A percentile compares a stretch with the other conserved stretches of the same genome.
Evolutionary conservation across 169 alveolate species (phyloP).

Genomic region (Perkinsus marinus): DNA sequence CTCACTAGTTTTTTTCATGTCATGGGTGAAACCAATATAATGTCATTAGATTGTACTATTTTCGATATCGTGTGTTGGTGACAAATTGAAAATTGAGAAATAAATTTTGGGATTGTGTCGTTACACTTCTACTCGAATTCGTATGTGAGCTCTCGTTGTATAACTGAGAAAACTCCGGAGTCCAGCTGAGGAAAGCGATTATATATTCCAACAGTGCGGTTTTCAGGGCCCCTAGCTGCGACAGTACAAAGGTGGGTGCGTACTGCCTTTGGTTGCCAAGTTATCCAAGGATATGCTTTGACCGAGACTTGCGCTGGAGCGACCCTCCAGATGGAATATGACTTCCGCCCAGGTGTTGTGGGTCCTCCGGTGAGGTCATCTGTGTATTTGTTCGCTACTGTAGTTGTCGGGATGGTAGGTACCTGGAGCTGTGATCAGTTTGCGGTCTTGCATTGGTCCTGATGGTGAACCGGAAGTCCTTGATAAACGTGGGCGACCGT

Average conservation of each 20-base stretch:
- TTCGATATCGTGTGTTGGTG: no score
- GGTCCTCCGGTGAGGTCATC: slow-evolving; percentile 33
- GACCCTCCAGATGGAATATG: slow-evolving; percentile 31
- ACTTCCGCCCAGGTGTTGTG: slow-evolving; percentile 35
- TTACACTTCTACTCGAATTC: no score
- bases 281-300: slow-evolving; percentile 67
- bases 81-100: no score
- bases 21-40: no score
- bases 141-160: no score
- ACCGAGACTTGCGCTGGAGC: slow-evolving; percentile 63
- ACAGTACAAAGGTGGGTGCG: slow-evolving; percentile 44
- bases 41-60: no score
- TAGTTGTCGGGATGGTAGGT: no score
- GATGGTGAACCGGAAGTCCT: background rate
- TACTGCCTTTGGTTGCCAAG: slow-evolving; percentile 35
- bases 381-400: background rate
- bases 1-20: no score
- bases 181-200: no score
- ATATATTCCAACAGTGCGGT: no score
- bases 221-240: slow-evolving; percentile 53
- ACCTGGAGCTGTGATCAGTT: background rate
- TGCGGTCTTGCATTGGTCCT: background rate
- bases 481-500: background rate
- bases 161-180: no score
- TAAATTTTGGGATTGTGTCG: no score